Base-by-base conservation (phyloP, 163 green algal genomes). In the Volvox carteri region DNA sequence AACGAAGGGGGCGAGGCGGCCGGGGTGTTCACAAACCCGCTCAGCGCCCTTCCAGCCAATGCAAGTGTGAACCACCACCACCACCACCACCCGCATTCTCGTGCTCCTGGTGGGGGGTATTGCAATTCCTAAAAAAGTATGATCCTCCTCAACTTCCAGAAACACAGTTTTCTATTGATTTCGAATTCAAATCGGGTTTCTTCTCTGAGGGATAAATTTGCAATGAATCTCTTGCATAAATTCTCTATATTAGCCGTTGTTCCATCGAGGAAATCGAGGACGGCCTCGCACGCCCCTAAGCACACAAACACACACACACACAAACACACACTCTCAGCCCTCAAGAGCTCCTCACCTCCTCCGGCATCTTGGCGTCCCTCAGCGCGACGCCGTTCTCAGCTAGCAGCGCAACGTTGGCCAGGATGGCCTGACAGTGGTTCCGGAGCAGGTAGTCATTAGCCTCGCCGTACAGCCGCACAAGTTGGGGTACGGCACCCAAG, bases 361-460 rank as follows among this genome's bases (percentile, higher is more conserved):
- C 90, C 3, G 87, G 84, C 81, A 91, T 72, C 67, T 91, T 89
- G 18, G 62, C 84, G 18, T 92, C 87, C 44, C 85, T 44, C 62
- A 93, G 79, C 41, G 79, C 44, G 28, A 72, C 62, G 23, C 84
- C 85, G 67, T 92, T 92, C 72, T 93, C 90, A 16, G 90, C 86
- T n/a, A 93, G 33, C 33, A 92, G 78, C 12, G 90, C 87, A 2
- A 92, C 58, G 65, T 89, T 92, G 65, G 84, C 62, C 11, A 93
- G 65, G 21, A 90, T 87, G 33, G 81, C 88, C 77, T 93, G 90
- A 28, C 79, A 86, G 70, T 93, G 90, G 30, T 78, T 88, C 0
- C 90, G 81, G 48, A 93, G 68, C 81, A 92, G 75, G 39, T 77
- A 90, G 58, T 90, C 68, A 25, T 35, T 48, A 16, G 73, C 78